Base-by-base conservation (phyloP, 139 green algal genomes). In the Chlorella sp. region DNA sequence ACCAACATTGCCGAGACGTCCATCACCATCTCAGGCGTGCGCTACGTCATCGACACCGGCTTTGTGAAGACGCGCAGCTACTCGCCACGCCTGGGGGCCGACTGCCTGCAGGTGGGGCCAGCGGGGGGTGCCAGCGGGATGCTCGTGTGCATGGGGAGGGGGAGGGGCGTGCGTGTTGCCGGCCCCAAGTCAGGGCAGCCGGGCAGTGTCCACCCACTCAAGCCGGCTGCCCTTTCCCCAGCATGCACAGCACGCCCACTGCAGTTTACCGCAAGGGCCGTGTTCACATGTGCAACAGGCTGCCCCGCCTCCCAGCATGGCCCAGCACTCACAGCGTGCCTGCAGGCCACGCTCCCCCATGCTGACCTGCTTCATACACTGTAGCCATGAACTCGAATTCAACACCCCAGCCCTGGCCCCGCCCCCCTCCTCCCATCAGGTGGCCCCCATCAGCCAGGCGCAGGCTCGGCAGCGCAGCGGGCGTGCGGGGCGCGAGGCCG, bases 1-100 rank as follows among this genome's bases (percentile, higher is more conserved):
- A 99, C 97, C 40, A 99, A 99, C 94, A 98, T 99, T 68, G 97
- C 97, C 0, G 97, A 99, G 88, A 99, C 97, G 2, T 98, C 96
- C 81, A 94, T 99, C 87, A 99, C 97, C 64, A 97, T 99, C 26
- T 81, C 93, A 0, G 97, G 97, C 1, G 96, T 99, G 80, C 90
- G 94, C 26, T 98, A 96, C 90, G 96, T 98, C 7, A 86, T 98
- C 14, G 96, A 98, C 91, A 94, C 93, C 1, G 95, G 95, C 16
- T 91, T 98, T 79, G 96, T 98, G 60, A 99, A 99, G 93, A 83
- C 94, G 2, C 92, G 97, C 24, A 90, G 88, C 68, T 98, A 97
- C 96, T 97, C 92, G 81, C 93, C 96, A 0, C 91, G 91, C 19
- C 86, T 95, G 42, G 96, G 96, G 3, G 91, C 95, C 11, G 97